phyloP scores from a whole-genome alignment of 345 rosid species.

The Geranium brycei region DNA sequence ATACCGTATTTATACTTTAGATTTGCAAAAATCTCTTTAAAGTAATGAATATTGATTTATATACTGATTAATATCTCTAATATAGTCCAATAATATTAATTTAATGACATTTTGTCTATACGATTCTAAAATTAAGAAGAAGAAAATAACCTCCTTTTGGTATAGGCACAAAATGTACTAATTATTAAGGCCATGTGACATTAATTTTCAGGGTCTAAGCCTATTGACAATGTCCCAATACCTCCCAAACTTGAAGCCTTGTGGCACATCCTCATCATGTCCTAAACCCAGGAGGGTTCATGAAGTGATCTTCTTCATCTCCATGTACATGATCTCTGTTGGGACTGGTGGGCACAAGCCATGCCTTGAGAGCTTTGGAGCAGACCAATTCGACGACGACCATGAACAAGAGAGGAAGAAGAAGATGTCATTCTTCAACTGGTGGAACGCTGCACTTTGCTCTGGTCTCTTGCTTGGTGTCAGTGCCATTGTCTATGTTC shows the following conservation, averaged over 20 bases:
- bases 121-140: no score
- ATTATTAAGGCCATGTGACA: no score
- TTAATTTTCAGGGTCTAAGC: conserved; percentile 24
- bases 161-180: no score
- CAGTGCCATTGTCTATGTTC: conserved; percentile 24
- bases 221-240: conserved; percentile 30
- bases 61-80: no score
- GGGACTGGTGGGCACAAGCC: conserved; percentile 44
- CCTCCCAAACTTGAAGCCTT: conserved; percentile 22
- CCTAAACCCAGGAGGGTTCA: conserved; percentile 21
- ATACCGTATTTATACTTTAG: no score
- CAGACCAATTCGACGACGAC: conserved; percentile 41
- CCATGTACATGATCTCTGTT: conserved; percentile 30
- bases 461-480: conserved; percentile 31
- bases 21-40: no score
- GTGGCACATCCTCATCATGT: conserved; percentile 12
- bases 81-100: no score
- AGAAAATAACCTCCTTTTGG: no score
- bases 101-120: no score
- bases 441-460: conserved; percentile 31
- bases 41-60: no score
- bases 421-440: conserved; percentile 46
- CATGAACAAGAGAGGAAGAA: conserved; percentile 27
- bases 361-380: conserved; percentile 40
- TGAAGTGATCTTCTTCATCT: conserved; percentile 28